A percentile compares a stretch with the other conserved stretches of the same genome.
These are phyloP conservation scores for Wickerhamomyces strasburgensis DNA, from an alignment of 805 yeast species.

Conservation along the genomic window DNA sequence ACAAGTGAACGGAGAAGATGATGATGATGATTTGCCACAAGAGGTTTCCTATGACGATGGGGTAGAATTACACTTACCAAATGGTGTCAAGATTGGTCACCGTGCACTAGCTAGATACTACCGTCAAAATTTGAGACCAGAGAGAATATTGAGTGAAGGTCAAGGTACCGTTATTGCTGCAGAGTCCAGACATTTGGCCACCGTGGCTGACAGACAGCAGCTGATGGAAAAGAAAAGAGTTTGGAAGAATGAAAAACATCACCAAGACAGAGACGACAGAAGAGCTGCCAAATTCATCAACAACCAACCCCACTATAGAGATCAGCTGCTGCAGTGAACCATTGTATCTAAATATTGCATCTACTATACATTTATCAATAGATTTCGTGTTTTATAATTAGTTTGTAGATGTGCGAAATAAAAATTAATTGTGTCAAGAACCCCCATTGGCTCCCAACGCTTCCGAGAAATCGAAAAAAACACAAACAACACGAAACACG, in stretches of 20 bases:
- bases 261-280: constrained; percentile 43
- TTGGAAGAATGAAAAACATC: constrained; percentile 61
- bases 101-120: constrained; percentile 75
- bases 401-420: too few species aligned
- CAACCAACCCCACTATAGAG: constrained; percentile 86
- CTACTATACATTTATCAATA: too few species aligned
- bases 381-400: too few species aligned
- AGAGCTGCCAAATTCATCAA: constrained; percentile 76
- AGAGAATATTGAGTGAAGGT: constrained; percentile 58
- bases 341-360: too few species aligned
- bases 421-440: too few species aligned
- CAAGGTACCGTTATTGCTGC: constrained; percentile 85
- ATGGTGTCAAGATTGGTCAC: constrained; percentile 84
- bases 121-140: constrained; percentile 67
- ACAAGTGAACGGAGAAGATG: constrained; percentile 27
- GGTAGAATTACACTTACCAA: constrained; percentile 70
- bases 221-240: constrained; percentile 49
- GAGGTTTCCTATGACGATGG: constrained; percentile 54
- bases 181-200: constrained; percentile 53
- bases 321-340: constrained; percentile 63
- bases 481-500: too few species aligned
- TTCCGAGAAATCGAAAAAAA: too few species aligned
- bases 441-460: too few species aligned
- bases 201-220: constrained; percentile 40
- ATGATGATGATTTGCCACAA: constrained; percentile 33